Evolutionary conservation across 23 red algal genomes (phyloP).

Genomic region (Gracilaria domingensis): DNA sequence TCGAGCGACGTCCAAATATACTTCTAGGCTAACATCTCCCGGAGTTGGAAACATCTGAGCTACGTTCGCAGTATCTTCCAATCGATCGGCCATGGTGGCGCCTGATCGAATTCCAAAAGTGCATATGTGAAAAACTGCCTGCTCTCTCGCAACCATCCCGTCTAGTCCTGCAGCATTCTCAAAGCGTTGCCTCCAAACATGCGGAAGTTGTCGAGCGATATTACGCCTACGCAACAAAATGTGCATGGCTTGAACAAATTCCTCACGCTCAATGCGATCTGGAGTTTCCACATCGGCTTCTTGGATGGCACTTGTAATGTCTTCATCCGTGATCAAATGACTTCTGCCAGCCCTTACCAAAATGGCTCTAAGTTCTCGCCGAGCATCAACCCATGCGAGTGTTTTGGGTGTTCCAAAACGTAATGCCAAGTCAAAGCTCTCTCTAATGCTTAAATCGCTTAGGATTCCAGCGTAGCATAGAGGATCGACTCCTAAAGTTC

Average conservation of each 20-base stretch:
- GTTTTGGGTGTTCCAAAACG: conserved; percentile 4
- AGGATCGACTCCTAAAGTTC: neutral
- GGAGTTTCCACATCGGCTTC: neutral
- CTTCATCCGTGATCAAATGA: neutral
- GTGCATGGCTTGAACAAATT: conserved; percentile 17
- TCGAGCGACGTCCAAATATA: conserved; percentile 5
- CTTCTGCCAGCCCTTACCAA: neutral
- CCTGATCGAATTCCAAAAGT: neutral
- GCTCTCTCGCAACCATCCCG: neutral
- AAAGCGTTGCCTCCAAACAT: neutral
- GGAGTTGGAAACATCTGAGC: neutral
- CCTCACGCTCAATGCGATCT: conserved; percentile 34
- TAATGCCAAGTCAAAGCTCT: conserved; percentile 21
- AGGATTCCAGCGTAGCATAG: neutral
- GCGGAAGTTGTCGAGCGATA: neutral
- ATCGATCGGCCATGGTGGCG: neutral
- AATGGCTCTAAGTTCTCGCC: conserved; percentile 11
- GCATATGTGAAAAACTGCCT: neutral
- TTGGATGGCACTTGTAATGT: neutral
- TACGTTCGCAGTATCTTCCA: neutral
- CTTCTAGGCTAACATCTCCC: neutral
- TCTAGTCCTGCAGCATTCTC: conserved; percentile 1
- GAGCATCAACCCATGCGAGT: conserved; percentile 16
- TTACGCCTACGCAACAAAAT: neutral
- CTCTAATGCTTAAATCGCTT: conserved; percentile 12